A percentile compares a stretch with the other conserved stretches of the same genome.
Evolutionary conservation across 2,329 filamentous ascomycete genomes (phyloP).

Genomic region (Hymenoscyphus scutula): DNA sequence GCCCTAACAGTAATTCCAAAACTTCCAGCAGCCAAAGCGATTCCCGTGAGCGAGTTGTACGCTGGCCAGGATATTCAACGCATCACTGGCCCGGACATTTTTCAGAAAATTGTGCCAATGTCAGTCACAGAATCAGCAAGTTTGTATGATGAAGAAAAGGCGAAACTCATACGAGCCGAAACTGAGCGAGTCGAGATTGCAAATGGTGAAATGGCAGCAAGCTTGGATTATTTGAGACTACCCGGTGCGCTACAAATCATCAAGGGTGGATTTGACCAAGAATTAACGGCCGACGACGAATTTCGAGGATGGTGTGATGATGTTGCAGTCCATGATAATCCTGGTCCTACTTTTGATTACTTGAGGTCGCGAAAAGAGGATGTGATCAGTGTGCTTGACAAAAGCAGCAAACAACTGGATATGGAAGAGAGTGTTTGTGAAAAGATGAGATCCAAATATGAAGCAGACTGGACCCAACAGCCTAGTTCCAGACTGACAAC

Average conservation of each 20-base stretch:
- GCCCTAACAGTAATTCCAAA: constrained; percentile 81
- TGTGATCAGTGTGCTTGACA: constrained; percentile 71
- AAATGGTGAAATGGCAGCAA: constrained; percentile 93
- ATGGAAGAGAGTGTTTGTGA: constrained; percentile 98
- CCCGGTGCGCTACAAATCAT: constrained; percentile 86
- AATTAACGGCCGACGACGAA: constrained; percentile 82
- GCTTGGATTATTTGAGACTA: constrained; percentile 87
- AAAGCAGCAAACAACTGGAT: constrained; percentile 82
- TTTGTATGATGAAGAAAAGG: constrained; percentile 97
- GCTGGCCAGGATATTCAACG: constrained; percentile 95
- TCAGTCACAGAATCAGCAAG: constrained; percentile 95
- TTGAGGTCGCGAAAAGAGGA: constrained; percentile 74
- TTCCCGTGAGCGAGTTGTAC: constrained; percentile 94
- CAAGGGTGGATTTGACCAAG: constrained; percentile 89
- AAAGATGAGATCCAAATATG: constrained; percentile 98
- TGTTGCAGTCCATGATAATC: constrained; percentile 80
- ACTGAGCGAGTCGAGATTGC: constrained; percentile 90
- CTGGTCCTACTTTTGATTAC: constrained; percentile 73
- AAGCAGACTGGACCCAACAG: constrained; percentile 93
- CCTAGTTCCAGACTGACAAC: constrained; percentile 87
- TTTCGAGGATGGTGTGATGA: constrained; percentile 94
- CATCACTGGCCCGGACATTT: constrained; percentile 95
- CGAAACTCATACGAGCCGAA: constrained; percentile 89
- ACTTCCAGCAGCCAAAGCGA: constrained; percentile 91
- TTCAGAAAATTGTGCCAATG: constrained; percentile 93